A percentile compares a stretch with the other conserved stretches of the same genome.
phyloP scores from a whole-genome alignment of 1,284 basidiomycete species.

The Rhodotorula mucilaginosa region DNA sequence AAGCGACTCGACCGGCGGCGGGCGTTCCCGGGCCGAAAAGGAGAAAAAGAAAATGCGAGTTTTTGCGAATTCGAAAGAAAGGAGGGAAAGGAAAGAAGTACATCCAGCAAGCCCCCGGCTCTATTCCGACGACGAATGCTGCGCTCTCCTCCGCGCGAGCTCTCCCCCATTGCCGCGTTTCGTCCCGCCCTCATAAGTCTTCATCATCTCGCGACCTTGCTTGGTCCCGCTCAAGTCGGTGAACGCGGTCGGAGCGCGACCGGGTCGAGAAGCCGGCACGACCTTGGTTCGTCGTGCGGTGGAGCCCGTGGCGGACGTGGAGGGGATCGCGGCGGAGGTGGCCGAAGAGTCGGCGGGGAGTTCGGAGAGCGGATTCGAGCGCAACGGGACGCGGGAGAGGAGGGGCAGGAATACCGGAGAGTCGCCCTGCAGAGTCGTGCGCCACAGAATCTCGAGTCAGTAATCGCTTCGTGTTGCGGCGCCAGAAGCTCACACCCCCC shows the following conservation, averaged over 20 bases:
- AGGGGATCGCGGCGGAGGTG: not conserved
- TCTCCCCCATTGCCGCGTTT: constrained; percentile 22
- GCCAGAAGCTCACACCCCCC: too few species aligned
- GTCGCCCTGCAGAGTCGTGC: constrained; percentile 13
- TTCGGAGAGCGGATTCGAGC: constrained; percentile 5
- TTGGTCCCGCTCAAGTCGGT: constrained; percentile 26
- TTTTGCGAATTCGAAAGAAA: too few species aligned
- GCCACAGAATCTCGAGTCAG: too few species aligned
- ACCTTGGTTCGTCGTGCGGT: not conserved
- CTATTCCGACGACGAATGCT: not conserved
- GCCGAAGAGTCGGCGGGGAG: constrained; percentile 1
- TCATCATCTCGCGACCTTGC: constrained; percentile 11
- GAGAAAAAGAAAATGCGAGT: too few species aligned
- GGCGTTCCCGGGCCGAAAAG: too few species aligned
- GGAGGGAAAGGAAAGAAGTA: too few species aligned
- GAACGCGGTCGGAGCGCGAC: constrained; percentile 32
- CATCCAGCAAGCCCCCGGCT: not conserved
- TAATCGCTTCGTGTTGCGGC: too few species aligned
- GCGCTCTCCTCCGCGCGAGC: constrained; percentile 7
- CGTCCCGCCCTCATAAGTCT: constrained; percentile 15
- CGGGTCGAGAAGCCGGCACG: constrained; percentile 27
- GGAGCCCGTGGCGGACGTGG: not conserved
- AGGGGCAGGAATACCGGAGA: constrained; percentile 35
- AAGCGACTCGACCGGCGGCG: too few species aligned
- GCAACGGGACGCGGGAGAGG: constrained; percentile 21